Conservation (phyloP, 139 green algal species). For the Pseudopediastrum boryanum region DNA sequence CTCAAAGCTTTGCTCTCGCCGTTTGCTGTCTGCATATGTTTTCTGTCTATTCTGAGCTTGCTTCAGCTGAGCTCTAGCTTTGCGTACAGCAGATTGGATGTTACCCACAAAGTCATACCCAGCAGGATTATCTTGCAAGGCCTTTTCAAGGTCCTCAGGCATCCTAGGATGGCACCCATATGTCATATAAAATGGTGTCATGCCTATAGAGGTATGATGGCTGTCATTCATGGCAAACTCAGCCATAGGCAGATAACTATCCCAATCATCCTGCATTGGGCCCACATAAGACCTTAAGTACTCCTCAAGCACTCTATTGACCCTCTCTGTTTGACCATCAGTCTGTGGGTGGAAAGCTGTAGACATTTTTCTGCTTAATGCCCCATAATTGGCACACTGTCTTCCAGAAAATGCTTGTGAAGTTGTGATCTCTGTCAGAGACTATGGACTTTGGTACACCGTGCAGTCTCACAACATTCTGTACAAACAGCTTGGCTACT, state of each 20-base stretch:
- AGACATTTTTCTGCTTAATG: conserved; percentile 51
- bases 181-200: background rate
- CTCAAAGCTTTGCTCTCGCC: too few species aligned
- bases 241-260: conserved; percentile 1
- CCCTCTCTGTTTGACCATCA: conserved; percentile 73
- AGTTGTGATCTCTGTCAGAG: conserved; percentile 62
- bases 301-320: conserved; percentile 55
- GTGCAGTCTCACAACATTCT: conserved; percentile 47
- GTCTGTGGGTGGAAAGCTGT: conserved; percentile 65
- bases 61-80: too few species aligned
- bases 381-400: conserved; percentile 39
- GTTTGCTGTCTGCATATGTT: too few species aligned
- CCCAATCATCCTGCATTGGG: background rate
- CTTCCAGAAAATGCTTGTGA: conserved; percentile 55
- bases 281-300: conserved; percentile 46
- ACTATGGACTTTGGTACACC: conserved; percentile 58
- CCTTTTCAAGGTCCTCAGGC: too few species aligned
- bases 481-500: conserved; percentile 49
- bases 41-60: too few species aligned
- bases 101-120: too few species aligned
- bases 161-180: too few species aligned
- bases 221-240: conserved; percentile 25
- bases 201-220: background rate
- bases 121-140: too few species aligned
- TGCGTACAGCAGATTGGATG: too few species aligned